Percentiles rank a stretch among this genome's conserved stretches.
phyloP scores from a whole-genome alignment of 2,329 filamentous ascomycete species.

The Nigrospora osmanthi region DNA sequence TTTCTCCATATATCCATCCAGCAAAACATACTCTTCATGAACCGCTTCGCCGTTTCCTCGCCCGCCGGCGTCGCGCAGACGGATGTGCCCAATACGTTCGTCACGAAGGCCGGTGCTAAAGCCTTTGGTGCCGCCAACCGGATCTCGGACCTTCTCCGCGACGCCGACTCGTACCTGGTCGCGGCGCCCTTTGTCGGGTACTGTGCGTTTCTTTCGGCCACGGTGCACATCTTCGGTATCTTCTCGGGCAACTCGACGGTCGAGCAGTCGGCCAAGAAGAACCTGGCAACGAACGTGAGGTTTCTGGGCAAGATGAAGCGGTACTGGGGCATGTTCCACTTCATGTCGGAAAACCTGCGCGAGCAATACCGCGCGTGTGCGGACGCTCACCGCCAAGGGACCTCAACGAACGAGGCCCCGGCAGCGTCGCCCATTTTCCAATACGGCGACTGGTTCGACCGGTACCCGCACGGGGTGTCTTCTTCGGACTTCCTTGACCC shows the following conservation, averaged over 20 bases:
- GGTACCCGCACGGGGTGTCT: conserved; percentile 87
- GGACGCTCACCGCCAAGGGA: conserved; percentile 67
- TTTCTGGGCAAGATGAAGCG: conserved; percentile 93
- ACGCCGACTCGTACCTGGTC: conserved; percentile 71
- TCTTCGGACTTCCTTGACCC: conserved; percentile 78
- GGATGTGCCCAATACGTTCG: conserved; percentile 70
- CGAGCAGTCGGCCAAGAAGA: conserved; percentile 72
- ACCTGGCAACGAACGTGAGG: conserved; percentile 79
- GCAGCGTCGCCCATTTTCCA: conserved; percentile 67
- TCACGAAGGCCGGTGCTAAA: conserved; percentile 64
- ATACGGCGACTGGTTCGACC: conserved; percentile 95
- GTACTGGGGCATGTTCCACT: conserved; percentile 98
- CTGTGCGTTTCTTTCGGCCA: conserved; percentile 86
- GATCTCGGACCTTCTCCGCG: conserved; percentile 77
- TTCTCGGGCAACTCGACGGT: conserved; percentile 76
- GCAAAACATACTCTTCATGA: conserved; percentile 84
- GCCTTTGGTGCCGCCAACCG: conserved; percentile 79
- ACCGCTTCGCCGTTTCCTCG: conserved; percentile 74
- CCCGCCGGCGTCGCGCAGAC: conserved; percentile 56
- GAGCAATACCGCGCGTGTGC: conserved; percentile 80
- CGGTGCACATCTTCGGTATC: conserved; percentile 87
- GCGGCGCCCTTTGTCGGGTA: conserved; percentile 92
- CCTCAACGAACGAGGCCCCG: conserved; percentile 37
- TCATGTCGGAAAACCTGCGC: conserved; percentile 87
- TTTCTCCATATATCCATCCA: conserved; percentile 87